Percentiles rank a stretch among this genome's conserved stretches.
Evolutionary conservation across 139 green algal species (phyloP).

Genomic region (Astrephomene gubernaculifera): DNA sequence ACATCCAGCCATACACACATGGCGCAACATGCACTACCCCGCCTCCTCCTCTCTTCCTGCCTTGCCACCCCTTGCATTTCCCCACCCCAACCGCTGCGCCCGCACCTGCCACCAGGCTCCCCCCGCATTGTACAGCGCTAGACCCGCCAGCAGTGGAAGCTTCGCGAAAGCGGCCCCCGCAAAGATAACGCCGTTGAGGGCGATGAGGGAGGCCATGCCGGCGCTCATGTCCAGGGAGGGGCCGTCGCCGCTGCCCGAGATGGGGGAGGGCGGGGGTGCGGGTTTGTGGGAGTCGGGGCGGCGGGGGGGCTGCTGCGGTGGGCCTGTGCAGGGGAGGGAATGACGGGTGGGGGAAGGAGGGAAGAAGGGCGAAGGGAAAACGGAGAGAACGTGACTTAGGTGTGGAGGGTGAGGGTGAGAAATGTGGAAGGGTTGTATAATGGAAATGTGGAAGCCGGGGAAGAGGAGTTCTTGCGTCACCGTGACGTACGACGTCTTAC

Average conservation of each 20-base stretch:
- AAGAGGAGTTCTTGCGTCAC: not conserved
- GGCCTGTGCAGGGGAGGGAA: not conserved
- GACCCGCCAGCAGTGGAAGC: conserved; percentile 6
- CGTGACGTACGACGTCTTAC: not conserved
- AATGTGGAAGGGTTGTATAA: not conserved
- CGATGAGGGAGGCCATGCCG: conserved; percentile 24
- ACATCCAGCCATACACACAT: not conserved
- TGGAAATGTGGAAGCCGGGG: not conserved
- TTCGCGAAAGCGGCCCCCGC: conserved; percentile 20
- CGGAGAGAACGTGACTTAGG: too few relatives aligned
- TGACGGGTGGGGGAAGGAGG: not conserved
- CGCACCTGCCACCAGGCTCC: conserved; percentile 28
- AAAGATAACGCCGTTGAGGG: conserved; percentile 8
- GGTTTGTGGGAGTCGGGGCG: not conserved
- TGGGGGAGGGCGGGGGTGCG: not conserved
- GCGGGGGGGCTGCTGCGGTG: not conserved
- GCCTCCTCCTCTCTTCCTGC: not conserved
- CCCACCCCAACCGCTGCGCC: not conserved
- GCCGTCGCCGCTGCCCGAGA: not conserved
- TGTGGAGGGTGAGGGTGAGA: not conserved
- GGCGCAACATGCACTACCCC: not conserved
- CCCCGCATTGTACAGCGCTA: conserved; percentile 21
- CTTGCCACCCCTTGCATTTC: not conserved
- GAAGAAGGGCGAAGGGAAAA: not conserved
- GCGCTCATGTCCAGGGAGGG: conserved; percentile 30